Base-by-base conservation (phyloP, 768 basidiomycete genomes). In the Podaxis mareebaensis region DNA sequence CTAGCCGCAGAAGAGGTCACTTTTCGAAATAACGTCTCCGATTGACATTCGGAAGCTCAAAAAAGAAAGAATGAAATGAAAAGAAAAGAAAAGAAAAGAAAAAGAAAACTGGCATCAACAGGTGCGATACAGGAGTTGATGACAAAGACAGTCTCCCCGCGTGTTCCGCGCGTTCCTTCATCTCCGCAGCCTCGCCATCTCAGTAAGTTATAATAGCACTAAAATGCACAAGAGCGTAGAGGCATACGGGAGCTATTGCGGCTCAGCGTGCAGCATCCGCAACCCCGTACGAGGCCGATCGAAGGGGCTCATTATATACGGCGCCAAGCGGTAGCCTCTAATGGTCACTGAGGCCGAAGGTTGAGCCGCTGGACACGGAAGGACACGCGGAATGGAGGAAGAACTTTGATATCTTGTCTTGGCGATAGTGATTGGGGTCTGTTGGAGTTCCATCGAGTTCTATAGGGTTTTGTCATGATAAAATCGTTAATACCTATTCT, bases 211-310 rank as follows among this genome's bases (percentile, higher is more conserved):
- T 10, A 74, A 90, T 93, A 90, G 91, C 83, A 54, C 71, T 92
- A 70, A 81, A 84, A 10, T 33, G 51, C 88, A 89, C 64, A 73
- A 76, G 2, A 84, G 89, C 61, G 82, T 84, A 4, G 83, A 87
- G 58, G 86, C 80, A 3, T 90, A 83, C 73, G 83, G 78, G 5
- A 84, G 84, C 53, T 92, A 93, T 65, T 80, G 86, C 65, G 91
- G 91, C 68, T 90, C 92, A 17, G 93, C 92, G 4, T 93, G 93
- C 67, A 93, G 91, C 71, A 84, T 93, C 60, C 93, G 89, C 69
- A 88, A 88, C 44, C 67, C 33, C 92, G 66, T 92, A 92, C 69
- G 88, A 85, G 58, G 79, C 75, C 36, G 86, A 87, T 49, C 76
- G 85, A 67, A 90, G 84, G 75, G 86, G 86, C 33, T 8, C 66